phyloP scores from a whole-genome alignment of 768 basidiomycete genomes.

The Tricholoma saponaceum region DNA sequence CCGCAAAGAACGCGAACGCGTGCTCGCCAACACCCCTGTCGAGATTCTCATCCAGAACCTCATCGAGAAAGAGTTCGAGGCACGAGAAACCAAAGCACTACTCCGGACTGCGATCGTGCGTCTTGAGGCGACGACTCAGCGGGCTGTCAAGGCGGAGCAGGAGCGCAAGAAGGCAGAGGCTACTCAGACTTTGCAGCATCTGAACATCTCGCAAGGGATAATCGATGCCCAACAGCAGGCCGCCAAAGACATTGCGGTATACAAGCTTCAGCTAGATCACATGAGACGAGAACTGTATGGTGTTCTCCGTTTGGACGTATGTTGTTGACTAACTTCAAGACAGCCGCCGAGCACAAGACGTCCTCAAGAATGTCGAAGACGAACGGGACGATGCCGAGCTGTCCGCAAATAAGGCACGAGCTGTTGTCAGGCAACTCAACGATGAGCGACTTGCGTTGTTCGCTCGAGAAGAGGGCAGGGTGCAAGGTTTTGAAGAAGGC shows the following conservation, averaged over 20 bases:
- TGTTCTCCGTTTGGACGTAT: neutral
- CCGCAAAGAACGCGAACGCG: slow-evolving; percentile 20
- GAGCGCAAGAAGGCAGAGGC: slow-evolving; percentile 13
- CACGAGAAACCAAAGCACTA: slow-evolving; percentile 23
- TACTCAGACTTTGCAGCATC: slow-evolving; percentile 18
- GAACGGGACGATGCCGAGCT: slow-evolving; percentile 30
- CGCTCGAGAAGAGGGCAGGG: slow-evolving; percentile 55
- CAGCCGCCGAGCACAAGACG: slow-evolving; percentile 23
- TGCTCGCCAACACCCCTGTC: slow-evolving; percentile 19
- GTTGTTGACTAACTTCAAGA: neutral
- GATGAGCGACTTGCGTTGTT: slow-evolving; percentile 45
- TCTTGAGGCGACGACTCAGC: slow-evolving; percentile 17
- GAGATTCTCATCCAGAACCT: slow-evolving; percentile 23
- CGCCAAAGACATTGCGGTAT: slow-evolving; percentile 20
- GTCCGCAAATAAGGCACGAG: slow-evolving; percentile 36
- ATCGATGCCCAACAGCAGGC: slow-evolving; percentile 25
- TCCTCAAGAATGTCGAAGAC: slow-evolving; percentile 21
- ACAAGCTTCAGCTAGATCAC: slow-evolving; percentile 22
- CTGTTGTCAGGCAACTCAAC: slow-evolving; percentile 50
- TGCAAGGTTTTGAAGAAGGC: slow-evolving; percentile 41
- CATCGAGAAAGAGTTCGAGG: slow-evolving; percentile 23
- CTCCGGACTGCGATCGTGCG: slow-evolving; percentile 22
- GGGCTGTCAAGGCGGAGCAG: slow-evolving; percentile 14
- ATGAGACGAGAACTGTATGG: slow-evolving; percentile 26
- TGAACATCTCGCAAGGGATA: slow-evolving; percentile 22